Evolutionary conservation across 257 asterid species (phyloP).

Genomic region (Jacaranda copaia): DNA sequence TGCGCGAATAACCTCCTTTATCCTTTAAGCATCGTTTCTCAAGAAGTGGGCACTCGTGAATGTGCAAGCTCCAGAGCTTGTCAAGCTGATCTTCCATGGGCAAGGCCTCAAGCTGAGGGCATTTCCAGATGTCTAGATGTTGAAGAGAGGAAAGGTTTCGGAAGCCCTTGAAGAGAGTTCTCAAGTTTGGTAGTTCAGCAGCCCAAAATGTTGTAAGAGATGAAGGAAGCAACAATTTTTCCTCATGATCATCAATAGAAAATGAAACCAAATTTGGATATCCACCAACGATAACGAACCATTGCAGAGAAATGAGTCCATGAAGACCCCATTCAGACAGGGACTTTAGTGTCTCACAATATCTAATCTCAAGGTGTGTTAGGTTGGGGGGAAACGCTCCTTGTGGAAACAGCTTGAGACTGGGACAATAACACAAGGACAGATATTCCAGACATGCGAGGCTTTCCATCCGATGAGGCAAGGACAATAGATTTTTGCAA

Average conservation of each 20-base stretch:
- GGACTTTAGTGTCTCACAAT: slow-evolving; percentile 28
- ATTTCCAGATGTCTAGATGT: neutral
- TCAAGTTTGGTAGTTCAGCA: slow-evolving; percentile 18
- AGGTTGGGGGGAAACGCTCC: slow-evolving; percentile 33
- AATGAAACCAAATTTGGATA: slow-evolving; percentile 32
- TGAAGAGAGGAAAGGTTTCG: slow-evolving; percentile 4
- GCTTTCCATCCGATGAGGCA: slow-evolving; percentile 17
- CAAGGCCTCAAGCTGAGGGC: slow-evolving; percentile 20
- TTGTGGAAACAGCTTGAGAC: slow-evolving; percentile 30
- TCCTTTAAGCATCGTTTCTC: slow-evolving; percentile 20
- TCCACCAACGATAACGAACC: neutral
- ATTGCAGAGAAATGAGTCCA: slow-evolving; percentile 8
- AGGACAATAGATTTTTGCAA: slow-evolving; percentile 8
- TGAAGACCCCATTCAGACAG: slow-evolving; percentile 36
- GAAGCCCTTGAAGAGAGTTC: neutral
- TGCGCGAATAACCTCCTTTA: neutral
- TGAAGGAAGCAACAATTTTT: slow-evolving; percentile 28
- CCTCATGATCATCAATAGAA: neutral
- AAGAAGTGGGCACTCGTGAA: slow-evolving; percentile 24
- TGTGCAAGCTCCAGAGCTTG: slow-evolving; percentile 19
- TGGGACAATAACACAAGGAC: neutral
- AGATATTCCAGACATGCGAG: slow-evolving; percentile 16
- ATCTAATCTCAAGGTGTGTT: neutral
- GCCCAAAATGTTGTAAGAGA: slow-evolving; percentile 4
- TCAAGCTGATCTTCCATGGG: slow-evolving; percentile 20